Evolutionary conservation across 129 eudicot species (phyloP).

Genomic region (Silybum marianum): DNA sequence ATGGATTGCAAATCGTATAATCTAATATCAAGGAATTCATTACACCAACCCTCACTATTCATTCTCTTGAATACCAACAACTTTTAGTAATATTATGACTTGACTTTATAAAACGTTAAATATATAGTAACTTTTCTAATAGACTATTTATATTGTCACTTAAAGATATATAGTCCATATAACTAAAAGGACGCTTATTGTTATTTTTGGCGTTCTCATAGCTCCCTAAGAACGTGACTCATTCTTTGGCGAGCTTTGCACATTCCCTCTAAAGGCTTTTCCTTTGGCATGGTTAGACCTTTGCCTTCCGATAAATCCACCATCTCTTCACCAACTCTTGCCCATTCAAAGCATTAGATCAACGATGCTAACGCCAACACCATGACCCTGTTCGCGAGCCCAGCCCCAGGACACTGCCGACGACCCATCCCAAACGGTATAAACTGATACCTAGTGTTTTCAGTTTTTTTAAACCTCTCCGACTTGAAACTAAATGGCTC

Average conservation of each 20-base stretch:
- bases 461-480: conserved; percentile 47
- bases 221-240: neutral
- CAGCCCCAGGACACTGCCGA: conserved; percentile 45
- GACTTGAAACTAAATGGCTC: conserved; percentile 45
- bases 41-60: no score
- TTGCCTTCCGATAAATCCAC: conserved; percentile 39
- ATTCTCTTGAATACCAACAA: no score
- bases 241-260: conserved; percentile 32
- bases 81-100: no score
- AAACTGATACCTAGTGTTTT: conserved; percentile 24
- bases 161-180: no score
- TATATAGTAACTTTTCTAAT: no score
- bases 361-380: conserved; percentile 31
- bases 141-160: no score
- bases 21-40: no score
- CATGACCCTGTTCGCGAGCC: conserved; percentile 35
- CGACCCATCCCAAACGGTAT: conserved; percentile 60
- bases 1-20: no score
- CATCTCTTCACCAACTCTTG: conserved; percentile 6
- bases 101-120: no score
- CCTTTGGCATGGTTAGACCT: conserved; percentile 46
- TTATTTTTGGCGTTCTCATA: neutral
- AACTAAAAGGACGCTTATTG: neutral
- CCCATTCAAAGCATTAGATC: conserved; percentile 57
- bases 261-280: conserved; percentile 41